Percentiles rank a stretch among this genome's conserved stretches.
These are phyloP conservation scores for Climacium dendroides DNA, from an alignment of 225 moss, liverwort and hornwort species.

Conservation along the genomic window DNA sequence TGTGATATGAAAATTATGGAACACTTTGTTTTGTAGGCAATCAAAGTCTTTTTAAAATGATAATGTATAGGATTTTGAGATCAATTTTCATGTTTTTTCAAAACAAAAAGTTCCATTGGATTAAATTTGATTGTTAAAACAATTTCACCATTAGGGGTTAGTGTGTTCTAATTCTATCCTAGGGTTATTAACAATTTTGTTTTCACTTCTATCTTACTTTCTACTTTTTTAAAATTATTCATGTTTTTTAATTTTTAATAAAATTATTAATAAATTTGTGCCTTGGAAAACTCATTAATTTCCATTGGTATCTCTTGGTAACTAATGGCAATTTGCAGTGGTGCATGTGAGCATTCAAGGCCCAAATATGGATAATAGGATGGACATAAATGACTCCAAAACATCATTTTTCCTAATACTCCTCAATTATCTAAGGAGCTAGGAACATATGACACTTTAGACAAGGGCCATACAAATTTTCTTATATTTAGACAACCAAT, in stretches of 20 bases:
- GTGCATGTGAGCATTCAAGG: background rate
- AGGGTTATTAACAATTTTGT: too few relatives aligned
- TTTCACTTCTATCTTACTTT: too few relatives aligned
- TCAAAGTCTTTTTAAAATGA: rapidly evolving
- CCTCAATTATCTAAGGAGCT: background rate
- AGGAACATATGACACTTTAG: background rate
- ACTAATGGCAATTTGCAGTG: rapidly evolving
- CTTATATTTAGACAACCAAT: background rate
- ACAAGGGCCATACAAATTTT: background rate
- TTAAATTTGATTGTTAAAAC: too few relatives aligned
- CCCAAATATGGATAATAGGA: background rate
- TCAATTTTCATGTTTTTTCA: background rate
- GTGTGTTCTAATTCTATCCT: too few relatives aligned
- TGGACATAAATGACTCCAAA: background rate
- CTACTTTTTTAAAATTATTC: background rate
- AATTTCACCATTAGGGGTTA: too few relatives aligned
- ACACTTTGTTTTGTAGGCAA: background rate
- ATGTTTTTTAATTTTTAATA: background rate
- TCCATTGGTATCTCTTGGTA: background rate
- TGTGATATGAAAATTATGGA: background rate
- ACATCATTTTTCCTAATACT: rapidly evolving
- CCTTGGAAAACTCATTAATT: background rate
- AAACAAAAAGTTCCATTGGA: rapidly evolving
- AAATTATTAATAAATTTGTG: background rate
- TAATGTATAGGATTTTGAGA: background rate